These are phyloP conservation scores for Bruguiera gymnorhiza DNA, from an alignment of 345 rosid genomes.

Conservation along the genomic window DNA sequence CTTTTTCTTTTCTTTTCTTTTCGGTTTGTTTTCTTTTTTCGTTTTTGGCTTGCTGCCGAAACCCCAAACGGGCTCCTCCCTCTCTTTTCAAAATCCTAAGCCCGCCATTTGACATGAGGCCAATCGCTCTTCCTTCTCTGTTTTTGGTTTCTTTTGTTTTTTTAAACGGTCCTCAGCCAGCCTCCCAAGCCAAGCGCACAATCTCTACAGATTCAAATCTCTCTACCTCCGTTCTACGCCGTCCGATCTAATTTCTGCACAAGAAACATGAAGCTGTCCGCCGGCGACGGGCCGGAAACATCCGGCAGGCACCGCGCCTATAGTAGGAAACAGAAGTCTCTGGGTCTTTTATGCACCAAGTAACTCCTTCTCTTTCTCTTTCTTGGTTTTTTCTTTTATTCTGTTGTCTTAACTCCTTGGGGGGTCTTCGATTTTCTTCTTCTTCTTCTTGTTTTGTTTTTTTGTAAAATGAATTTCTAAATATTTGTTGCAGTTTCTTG, in stretches of 20 bases:
- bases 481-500: constrained; percentile 50
- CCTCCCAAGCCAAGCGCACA: too few species aligned
- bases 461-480: neutral
- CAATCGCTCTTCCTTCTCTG: neutral
- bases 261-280: neutral
- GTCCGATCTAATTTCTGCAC: neutral
- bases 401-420: neutral
- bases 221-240: neutral
- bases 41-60: too few species aligned
- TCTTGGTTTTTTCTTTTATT: neutral
- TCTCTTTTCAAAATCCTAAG: neutral
- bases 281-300: constrained; percentile 32
- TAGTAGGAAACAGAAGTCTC: constrained; percentile 84
- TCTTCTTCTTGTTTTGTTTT: too few species aligned
- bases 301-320: constrained; percentile 53
- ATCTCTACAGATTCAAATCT: neutral
- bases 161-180: too few species aligned
- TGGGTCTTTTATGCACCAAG: constrained; percentile 90
- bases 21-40: too few species aligned
- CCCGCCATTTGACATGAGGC: neutral
- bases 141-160: too few species aligned
- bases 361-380: constrained; percentile 16
- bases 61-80: neutral
- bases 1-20: too few species aligned
- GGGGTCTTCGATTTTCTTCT: neutral